These are phyloP conservation scores for Trypanosoma lewisi DNA, from an alignment of 208 protist genomes.

Conservation along the genomic window DNA sequence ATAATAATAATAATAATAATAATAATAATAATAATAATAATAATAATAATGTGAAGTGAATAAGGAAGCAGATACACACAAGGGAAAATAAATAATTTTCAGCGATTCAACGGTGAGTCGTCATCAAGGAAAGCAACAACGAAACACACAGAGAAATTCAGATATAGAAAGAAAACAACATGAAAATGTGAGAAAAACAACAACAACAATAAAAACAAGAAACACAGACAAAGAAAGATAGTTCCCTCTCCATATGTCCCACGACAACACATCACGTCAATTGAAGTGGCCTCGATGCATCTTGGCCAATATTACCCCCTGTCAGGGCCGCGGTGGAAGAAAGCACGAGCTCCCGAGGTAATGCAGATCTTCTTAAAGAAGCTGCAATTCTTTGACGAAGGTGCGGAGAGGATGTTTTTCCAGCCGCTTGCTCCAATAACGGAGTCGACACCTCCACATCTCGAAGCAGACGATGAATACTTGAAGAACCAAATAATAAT, in stretches of 20 bases:
- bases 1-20: not conserved
- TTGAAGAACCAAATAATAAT: constrained; percentile 62
- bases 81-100: not conserved
- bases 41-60: too few relatives aligned
- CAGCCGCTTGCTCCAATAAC: constrained; percentile 54
- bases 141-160: not conserved
- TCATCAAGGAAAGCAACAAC: too few relatives aligned
- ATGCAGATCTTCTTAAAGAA: constrained; percentile 39
- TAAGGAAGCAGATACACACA: too few relatives aligned
- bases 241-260: not conserved
- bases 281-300: constrained; percentile 16
- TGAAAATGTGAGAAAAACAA: not conserved
- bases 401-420: constrained; percentile 40
- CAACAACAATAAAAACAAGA: not conserved
- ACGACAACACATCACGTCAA: not conserved
- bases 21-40: not conserved
- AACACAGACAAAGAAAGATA: not conserved
- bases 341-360: constrained; percentile 56
- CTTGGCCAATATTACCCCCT: constrained; percentile 4
- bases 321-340: constrained; percentile 16
- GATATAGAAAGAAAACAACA: not conserved
- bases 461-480: constrained; percentile 61
- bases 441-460: constrained; percentile 51
- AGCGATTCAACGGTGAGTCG: too few relatives aligned
- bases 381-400: constrained; percentile 53